Evolutionary conservation across 257 asterid species (phyloP).

Genomic region (Eucommia ulmoides): DNA sequence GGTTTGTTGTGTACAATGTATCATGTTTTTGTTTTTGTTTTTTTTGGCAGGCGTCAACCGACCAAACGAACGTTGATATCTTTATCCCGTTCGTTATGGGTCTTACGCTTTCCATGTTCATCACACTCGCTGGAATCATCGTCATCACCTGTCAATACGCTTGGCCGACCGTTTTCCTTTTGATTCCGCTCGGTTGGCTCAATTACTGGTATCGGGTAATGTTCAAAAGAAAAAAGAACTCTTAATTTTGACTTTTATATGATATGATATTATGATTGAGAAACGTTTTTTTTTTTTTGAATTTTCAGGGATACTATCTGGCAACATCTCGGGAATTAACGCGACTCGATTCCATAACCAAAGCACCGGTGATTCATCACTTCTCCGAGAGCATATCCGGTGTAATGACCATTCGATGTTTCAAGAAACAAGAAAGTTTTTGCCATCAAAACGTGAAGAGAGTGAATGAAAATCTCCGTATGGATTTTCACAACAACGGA

Average conservation of each 20-base stretch:
- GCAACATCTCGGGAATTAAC: slow-evolving; percentile 88
- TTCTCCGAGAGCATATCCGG: slow-evolving; percentile 96
- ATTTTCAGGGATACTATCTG: slow-evolving; percentile 76
- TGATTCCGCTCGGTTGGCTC: slow-evolving; percentile 89
- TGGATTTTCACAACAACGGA: slow-evolving; percentile 91
- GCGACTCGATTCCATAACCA: slow-evolving; percentile 84
- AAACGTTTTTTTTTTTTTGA: slow-evolving; percentile 6
- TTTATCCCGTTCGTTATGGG: slow-evolving; percentile 60
- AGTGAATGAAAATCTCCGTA: slow-evolving; percentile 61
- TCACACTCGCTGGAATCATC: slow-evolving; percentile 53
- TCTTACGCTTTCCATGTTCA: slow-evolving; percentile 34
- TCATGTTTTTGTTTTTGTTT: too few species aligned
- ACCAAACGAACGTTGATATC: slow-evolving; percentile 81
- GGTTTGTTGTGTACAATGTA: too few species aligned
- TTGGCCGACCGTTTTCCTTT: slow-evolving; percentile 74
- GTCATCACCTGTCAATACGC: slow-evolving; percentile 86
- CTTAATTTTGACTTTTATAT: too few species aligned
- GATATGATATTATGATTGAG: too few species aligned
- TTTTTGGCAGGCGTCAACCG: slow-evolving; percentile 69
- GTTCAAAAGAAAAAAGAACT: too few species aligned
- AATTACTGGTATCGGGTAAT: slow-evolving; percentile 87
- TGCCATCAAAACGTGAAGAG: slow-evolving; percentile 60
- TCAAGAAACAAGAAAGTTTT: slow-evolving; percentile 63
- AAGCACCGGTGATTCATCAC: slow-evolving; percentile 92
- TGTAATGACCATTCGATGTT: slow-evolving; percentile 83